Evolutionary conservation across 2,329 filamentous ascomycete genomes (phyloP), one percentile per base, ranked within the genome.

Genomic region (Phialophora macrospora): DNA sequence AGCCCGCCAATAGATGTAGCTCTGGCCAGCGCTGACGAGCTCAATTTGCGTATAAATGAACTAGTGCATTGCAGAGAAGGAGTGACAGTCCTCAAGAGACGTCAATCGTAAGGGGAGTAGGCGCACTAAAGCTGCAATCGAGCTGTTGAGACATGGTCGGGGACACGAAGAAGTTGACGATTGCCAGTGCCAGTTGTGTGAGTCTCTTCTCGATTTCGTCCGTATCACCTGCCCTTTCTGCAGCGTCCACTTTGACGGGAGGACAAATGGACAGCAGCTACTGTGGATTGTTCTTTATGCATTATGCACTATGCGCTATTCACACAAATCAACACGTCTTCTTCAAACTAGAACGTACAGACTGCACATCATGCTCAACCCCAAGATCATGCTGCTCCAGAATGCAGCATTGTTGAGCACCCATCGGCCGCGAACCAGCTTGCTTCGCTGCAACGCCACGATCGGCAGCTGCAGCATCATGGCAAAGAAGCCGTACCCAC

Each of bases 381-480:
- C 93, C 57, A 95, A 75, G 71, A 97, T 92, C 91, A 97, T 97
- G 26, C 89, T 93, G 74, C 87, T 89, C 93, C 93, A 97, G 75
- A 97, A 97, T 68, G 91, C 89, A 26, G 93, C 87, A 72, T 96
- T 96, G 75, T 97, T 97, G 64, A 97, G 81, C 32, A 93, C 89
- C 75, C 88, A 88, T 71, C 87, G 86, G 22, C 88, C 88, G 62
- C 88, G 85, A 44, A 98, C 87, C 81, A 87, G 92, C 67, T 83
- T 86, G 4, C 90, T 93, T 68, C 91, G 86, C 81, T 98, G 95
- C 32, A 98, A 81, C 77, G 93, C 87, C n/a, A 98, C 91, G 71
- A 98, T 95, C 0, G 95, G 95, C 72, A 98, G 85, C 82, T 99
- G 95, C 68, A 96, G 80, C 95, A 99, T 98, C 88, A 97, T 95